Evolutionary conservation across 2,329 filamentous ascomycete species (phyloP).

Genomic region (Colletotrichum sp.): DNA sequence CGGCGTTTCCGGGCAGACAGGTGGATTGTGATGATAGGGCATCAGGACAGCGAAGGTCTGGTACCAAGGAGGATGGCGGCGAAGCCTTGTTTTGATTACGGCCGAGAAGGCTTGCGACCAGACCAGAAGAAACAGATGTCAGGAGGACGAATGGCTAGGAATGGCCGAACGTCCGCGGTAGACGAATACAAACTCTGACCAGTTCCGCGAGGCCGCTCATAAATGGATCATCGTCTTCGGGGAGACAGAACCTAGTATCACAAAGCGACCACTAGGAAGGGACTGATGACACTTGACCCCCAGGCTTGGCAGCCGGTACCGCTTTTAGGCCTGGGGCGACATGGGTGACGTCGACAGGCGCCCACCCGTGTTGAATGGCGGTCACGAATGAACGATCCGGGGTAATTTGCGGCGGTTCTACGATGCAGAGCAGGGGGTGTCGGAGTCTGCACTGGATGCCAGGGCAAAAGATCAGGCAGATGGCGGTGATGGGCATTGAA

Average conservation of each 20-base stretch:
- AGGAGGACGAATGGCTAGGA: not conserved
- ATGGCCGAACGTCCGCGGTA: not conserved
- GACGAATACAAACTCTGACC: slow-evolving; percentile 12
- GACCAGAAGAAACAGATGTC: not conserved
- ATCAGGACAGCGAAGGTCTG: not conserved
- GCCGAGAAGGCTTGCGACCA: not conserved
- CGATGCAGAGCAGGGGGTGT: not conserved
- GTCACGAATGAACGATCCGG: not conserved
- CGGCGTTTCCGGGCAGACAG: slow-evolving; percentile 14
- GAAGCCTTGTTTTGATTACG: not conserved
- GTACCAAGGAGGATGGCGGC: not conserved
- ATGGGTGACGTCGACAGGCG: not conserved
- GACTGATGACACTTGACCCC: not conserved
- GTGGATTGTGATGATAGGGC: slow-evolving; percentile 3
- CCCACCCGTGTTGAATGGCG: not conserved
- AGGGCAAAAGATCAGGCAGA: not conserved
- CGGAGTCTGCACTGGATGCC: not conserved
- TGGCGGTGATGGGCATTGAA: not conserved
- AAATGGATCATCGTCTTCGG: not conserved
- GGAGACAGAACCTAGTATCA: not conserved
- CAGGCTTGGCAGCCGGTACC: not conserved
- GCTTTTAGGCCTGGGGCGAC: not conserved
- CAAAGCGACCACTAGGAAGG: not conserved
- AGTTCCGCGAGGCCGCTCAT: not conserved
- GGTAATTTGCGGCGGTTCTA: not conserved